Evolutionary conservation across 768 basidiomycete species (phyloP).

Genomic region (Naganishia antarctica): DNA sequence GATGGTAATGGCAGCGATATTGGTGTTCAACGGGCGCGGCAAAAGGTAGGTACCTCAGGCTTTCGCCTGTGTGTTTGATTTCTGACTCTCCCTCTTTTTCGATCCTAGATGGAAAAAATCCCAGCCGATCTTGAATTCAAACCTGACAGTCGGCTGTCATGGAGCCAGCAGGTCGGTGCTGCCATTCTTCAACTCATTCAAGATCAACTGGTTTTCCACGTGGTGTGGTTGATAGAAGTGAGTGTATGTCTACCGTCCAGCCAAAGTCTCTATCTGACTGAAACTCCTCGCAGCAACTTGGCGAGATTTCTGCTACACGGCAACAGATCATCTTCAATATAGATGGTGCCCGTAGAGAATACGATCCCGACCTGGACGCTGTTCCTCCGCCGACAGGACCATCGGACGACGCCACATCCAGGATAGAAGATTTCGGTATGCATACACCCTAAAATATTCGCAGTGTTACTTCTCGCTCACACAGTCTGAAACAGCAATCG

Average conservation of each 20-base stretch:
- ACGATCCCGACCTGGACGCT: conserved; percentile 32
- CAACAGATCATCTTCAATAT: conserved; percentile 49
- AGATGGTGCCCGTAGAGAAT: conserved; percentile 39
- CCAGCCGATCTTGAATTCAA: conserved; percentile 31
- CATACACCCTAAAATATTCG: conserved; percentile 12
- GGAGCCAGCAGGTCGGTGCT: conserved; percentile 86
- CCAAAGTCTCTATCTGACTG: neutral
- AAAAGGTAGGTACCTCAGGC: conserved; percentile 26
- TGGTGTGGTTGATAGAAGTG: conserved; percentile 79
- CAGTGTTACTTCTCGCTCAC: neutral
- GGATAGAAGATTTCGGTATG: conserved; percentile 74
- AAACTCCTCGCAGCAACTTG: neutral
- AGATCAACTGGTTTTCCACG: conserved; percentile 59
- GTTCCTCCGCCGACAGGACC: conserved; percentile 50
- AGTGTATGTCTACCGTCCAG: conserved; percentile 39
- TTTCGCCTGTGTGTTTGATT: too few species aligned
- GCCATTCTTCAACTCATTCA: conserved; percentile 70
- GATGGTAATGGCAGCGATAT: conserved; percentile 38
- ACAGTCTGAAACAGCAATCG: conserved; percentile 58
- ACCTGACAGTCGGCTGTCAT: conserved; percentile 55
- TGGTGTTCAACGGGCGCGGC: conserved; percentile 37
- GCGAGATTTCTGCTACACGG: conserved; percentile 39
- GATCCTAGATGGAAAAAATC: conserved; percentile 19
- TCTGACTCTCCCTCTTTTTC: neutral
- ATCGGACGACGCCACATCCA: conserved; percentile 64